Evolutionary conservation across 306 rosid species (phyloP).

Genomic region (Potentilla sterilis): DNA sequence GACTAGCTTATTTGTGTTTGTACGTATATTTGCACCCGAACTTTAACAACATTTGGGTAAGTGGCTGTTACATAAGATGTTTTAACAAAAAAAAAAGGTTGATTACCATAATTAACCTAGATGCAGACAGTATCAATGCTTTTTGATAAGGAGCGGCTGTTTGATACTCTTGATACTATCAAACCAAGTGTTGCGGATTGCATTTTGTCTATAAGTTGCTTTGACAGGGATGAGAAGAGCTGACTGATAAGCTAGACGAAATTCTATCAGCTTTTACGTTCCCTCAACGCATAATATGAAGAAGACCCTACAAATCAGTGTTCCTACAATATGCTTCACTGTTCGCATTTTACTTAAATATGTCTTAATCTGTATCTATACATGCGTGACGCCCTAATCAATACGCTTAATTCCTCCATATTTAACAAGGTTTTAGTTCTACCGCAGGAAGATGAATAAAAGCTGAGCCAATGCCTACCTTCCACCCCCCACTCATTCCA

Average conservation of each 20-base stretch:
- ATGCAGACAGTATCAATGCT: not conserved
- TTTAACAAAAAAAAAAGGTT: not conserved
- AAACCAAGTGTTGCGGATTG: not conserved
- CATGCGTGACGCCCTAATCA: not conserved
- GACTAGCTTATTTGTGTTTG: not conserved
- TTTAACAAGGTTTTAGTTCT: not conserved
- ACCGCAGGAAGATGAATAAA: not conserved
- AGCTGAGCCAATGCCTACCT: slow-evolving; percentile 25
- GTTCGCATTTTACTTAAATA: not conserved
- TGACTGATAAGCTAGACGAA: not conserved
- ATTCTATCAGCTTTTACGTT: not conserved
- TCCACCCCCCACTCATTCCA: slow-evolving; percentile 25
- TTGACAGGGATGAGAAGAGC: not conserved
- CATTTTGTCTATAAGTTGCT: not conserved
- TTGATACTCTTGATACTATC: not conserved
- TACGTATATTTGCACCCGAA: not conserved
- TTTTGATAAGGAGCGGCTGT: not conserved
- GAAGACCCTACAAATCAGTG: not conserved
- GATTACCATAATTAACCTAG: not conserved
- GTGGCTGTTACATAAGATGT: not conserved
- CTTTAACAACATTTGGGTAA: not conserved
- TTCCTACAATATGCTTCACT: not conserved
- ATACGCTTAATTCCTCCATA: not conserved
- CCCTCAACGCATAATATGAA: not conserved
- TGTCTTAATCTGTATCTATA: not conserved